Evolutionary conservation across 2,329 filamentous ascomycete species (phyloP).

Genomic region (Monilinia aucupariae): DNA sequence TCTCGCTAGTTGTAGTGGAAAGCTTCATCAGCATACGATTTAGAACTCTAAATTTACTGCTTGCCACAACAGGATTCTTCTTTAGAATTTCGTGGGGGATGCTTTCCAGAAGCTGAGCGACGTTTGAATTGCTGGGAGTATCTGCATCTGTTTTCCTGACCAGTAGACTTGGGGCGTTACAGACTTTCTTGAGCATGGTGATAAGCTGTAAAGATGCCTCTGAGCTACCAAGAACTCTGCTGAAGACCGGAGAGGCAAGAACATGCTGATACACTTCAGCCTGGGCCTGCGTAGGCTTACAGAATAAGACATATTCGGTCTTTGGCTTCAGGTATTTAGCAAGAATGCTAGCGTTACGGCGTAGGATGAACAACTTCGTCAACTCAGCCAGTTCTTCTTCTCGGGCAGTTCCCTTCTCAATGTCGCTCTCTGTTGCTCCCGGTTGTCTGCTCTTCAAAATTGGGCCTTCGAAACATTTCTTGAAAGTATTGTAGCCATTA

Average conservation of each 20-base stretch:
- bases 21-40: slow-evolving; percentile 60
- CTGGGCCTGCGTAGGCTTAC: slow-evolving; percentile 83
- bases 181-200: slow-evolving; percentile 67
- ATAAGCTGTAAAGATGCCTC: slow-evolving; percentile 64
- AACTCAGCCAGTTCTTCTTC: slow-evolving; percentile 77
- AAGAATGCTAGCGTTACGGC: slow-evolving; percentile 86
- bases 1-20: slow-evolving; percentile 57
- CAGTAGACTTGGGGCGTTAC: slow-evolving; percentile 63
- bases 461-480: slow-evolving; percentile 92
- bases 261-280: slow-evolving; percentile 76
- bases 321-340: slow-evolving; percentile 86
- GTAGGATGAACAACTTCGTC: slow-evolving; percentile 87
- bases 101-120: slow-evolving; percentile 44
- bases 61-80: slow-evolving; percentile 50
- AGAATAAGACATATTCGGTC: slow-evolving; percentile 91
- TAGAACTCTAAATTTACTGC: slow-evolving; percentile 61
- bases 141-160: slow-evolving; percentile 42
- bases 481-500: slow-evolving; percentile 85
- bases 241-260: slow-evolving; percentile 59
- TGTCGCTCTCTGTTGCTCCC: slow-evolving; percentile 56
- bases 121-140: slow-evolving; percentile 29
- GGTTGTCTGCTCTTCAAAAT: slow-evolving; percentile 60
- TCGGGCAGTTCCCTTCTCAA: slow-evolving; percentile 68
- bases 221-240: slow-evolving; percentile 54
- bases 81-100: slow-evolving; percentile 51